These are phyloP conservation scores for Mycena filopes DNA, from an alignment of 768 basidiomycete species.

Conservation along the genomic window DNA sequence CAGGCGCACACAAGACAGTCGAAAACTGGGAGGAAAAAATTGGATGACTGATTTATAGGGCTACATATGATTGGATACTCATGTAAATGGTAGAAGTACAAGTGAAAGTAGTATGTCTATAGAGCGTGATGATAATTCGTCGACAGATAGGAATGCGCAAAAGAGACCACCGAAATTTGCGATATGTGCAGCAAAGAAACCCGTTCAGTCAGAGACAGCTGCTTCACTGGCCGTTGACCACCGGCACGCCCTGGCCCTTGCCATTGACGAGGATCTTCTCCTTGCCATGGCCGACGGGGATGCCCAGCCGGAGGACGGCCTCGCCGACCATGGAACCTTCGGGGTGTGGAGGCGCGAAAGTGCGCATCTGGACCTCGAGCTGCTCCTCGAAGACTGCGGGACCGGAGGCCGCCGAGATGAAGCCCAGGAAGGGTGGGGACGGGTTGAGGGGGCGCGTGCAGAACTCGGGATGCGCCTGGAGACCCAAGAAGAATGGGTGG, in stretches of 20 bases:
- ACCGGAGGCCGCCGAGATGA: constrained; percentile 83
- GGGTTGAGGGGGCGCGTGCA: constrained; percentile 98
- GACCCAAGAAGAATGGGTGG: constrained; percentile 92
- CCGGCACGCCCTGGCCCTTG: neutral
- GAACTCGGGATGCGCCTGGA: constrained; percentile 99
- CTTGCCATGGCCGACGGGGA: constrained; percentile 23
- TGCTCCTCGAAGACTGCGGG: constrained; percentile 73
- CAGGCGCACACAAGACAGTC: constrained; percentile 7
- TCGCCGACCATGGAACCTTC: constrained; percentile 80
- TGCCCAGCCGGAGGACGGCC: constrained; percentile 49
- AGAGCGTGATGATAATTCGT: constrained; percentile 13
- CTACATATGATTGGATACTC: constrained; percentile 18
- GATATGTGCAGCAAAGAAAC: neutral
- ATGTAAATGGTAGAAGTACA: constrained; percentile 23
- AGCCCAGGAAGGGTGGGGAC: constrained; percentile 96
- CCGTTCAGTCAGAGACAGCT: too few species aligned
- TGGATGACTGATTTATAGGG: constrained; percentile 15
- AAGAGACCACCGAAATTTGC: neutral
- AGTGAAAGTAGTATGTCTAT: constrained; percentile 3
- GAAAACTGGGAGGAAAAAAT: constrained; percentile 6
- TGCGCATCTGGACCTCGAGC: constrained; percentile 67
- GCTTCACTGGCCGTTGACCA: neutral
- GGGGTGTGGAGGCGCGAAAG: constrained; percentile 82
- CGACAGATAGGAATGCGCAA: neutral
- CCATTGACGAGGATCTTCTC: constrained; percentile 26